Percentiles rank a stretch among this genome's conserved stretches.
phyloP scores from a whole-genome alignment of 164 flowering plant species.

The Magnolia officinalis region DNA sequence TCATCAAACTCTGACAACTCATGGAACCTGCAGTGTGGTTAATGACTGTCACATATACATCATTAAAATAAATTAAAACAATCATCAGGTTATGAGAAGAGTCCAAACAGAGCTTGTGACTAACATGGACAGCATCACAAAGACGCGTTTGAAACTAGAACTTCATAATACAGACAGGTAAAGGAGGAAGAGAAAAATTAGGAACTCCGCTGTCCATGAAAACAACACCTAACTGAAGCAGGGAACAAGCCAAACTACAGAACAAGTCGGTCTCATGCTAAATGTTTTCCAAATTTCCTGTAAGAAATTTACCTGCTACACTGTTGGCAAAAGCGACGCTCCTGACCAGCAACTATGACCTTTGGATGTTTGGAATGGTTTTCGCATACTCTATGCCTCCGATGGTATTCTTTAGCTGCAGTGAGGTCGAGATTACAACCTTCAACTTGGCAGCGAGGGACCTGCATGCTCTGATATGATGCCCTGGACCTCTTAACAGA shows the following conservation, averaged over 20 bases:
- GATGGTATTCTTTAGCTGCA: slow-evolving; percentile 76
- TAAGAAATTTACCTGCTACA: slow-evolving; percentile 71
- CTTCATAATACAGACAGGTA: no score
- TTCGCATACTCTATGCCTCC: slow-evolving; percentile 81
- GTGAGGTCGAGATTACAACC: slow-evolving; percentile 78
- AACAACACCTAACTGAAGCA: neutral
- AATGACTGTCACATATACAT: slow-evolving; percentile 7
- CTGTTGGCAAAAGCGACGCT: slow-evolving; percentile 87
- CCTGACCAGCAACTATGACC: slow-evolving; percentile 64
- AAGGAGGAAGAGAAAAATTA: neutral
- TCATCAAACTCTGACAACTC: slow-evolving; percentile 69
- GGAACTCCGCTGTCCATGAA: neutral
- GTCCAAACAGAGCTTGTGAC: no score
- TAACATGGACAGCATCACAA: no score
- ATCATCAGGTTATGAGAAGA: neutral
- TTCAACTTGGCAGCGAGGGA: slow-evolving; percentile 68
- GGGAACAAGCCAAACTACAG: neutral
- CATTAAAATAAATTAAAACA: neutral
- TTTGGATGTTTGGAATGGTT: slow-evolving; percentile 67
- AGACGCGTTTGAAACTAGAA: no score
- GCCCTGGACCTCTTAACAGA: slow-evolving; percentile 48
- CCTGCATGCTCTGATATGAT: slow-evolving; percentile 28
- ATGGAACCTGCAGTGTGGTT: slow-evolving; percentile 63
- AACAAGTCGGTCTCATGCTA: neutral
- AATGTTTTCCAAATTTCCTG: no score